A percentile compares a stretch with the other conserved stretches of the same genome.
phyloP scores from a whole-genome alignment of 495 filamentous ascomycete species.

The Aspergillus carlsbadensis region DNA sequence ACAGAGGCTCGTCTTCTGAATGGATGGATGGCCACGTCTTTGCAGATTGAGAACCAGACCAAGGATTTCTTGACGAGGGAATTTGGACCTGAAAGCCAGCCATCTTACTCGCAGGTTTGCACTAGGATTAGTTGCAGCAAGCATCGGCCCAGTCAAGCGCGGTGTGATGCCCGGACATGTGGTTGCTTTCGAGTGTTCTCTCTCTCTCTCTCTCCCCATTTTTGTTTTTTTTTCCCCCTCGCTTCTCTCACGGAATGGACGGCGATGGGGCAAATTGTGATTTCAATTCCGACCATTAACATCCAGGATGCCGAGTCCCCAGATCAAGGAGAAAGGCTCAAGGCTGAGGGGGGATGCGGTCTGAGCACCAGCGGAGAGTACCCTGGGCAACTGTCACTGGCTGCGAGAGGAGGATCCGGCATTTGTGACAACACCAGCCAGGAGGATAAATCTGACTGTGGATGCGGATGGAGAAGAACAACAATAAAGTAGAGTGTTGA shows the following conservation, averaged over 20 bases:
- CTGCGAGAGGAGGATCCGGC: background rate
- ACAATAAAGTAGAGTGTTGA: background rate
- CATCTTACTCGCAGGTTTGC: conserved; percentile 8
- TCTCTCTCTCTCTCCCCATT: background rate
- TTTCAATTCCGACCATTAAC: conserved; percentile 1
- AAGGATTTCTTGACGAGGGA: conserved; percentile 1
- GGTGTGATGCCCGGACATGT: conserved; percentile 25
- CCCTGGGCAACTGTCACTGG: background rate
- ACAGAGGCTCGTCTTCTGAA: background rate
- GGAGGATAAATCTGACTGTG: background rate
- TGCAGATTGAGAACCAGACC: conserved; percentile 5
- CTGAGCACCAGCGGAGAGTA: background rate
- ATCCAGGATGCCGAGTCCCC: background rate
- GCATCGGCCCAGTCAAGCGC: conserved; percentile 17
- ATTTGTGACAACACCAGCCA: background rate
- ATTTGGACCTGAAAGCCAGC: conserved; percentile 11
- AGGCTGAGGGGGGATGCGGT: background rate
- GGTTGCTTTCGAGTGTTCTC: conserved; percentile 23
- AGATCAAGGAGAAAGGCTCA: background rate
- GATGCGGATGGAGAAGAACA: background rate
- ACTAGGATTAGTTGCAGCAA: conserved; percentile 9
- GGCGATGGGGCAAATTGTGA: background rate
- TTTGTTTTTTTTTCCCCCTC: background rate
- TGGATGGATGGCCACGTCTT: background rate
- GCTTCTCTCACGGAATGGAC: background rate